phyloP scores from a whole-genome alignment of 2,329 filamentous ascomycete genomes.

The Clonostachys rosea region DNA sequence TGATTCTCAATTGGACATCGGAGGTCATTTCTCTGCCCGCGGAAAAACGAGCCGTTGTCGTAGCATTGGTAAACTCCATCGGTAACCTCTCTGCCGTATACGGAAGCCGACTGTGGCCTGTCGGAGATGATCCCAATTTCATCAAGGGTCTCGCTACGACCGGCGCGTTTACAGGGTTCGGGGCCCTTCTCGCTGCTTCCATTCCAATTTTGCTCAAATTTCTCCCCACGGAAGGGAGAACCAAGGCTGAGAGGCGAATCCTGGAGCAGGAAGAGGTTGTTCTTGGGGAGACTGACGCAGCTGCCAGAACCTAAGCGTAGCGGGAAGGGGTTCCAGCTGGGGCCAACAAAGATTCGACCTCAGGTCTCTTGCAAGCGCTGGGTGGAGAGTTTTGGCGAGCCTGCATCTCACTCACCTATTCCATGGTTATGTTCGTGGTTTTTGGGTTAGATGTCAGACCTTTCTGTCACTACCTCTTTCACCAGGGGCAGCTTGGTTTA shows the following conservation, averaged over 20 bases:
- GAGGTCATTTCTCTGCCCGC: conserved; percentile 19
- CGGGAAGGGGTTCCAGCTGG: too few relatives aligned
- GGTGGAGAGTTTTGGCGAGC: too few relatives aligned
- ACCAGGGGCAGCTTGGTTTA: too few relatives aligned
- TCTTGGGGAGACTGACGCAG: conserved; percentile 41
- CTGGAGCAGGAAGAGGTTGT: conserved; percentile 16
- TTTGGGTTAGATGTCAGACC: too few relatives aligned
- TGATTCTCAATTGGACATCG: conserved; percentile 20
- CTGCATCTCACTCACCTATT: too few relatives aligned
- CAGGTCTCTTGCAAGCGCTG: too few relatives aligned
- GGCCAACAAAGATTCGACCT: too few relatives aligned
- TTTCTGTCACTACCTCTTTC: too few relatives aligned
- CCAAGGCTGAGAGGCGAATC: conserved; percentile 5
- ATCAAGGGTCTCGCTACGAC: conserved; percentile 6
- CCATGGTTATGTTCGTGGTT: too few relatives aligned
- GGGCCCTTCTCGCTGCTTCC: conserved; percentile 5
- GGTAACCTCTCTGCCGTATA: conserved; percentile 11
- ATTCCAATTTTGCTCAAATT: conserved; percentile 9
- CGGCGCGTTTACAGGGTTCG: conserved; percentile 4
- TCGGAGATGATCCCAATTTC: conserved; percentile 5
- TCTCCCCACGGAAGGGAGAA: conserved; percentile 8
- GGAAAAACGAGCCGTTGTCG: conserved; percentile 22
- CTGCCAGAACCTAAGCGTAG: background rate
- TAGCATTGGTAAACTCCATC: conserved; percentile 22
- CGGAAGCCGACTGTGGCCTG: conserved; percentile 19